Conservation (phyloP, 139 green algal genomes). For the Chlamydomonas sphaeroides region DNA sequence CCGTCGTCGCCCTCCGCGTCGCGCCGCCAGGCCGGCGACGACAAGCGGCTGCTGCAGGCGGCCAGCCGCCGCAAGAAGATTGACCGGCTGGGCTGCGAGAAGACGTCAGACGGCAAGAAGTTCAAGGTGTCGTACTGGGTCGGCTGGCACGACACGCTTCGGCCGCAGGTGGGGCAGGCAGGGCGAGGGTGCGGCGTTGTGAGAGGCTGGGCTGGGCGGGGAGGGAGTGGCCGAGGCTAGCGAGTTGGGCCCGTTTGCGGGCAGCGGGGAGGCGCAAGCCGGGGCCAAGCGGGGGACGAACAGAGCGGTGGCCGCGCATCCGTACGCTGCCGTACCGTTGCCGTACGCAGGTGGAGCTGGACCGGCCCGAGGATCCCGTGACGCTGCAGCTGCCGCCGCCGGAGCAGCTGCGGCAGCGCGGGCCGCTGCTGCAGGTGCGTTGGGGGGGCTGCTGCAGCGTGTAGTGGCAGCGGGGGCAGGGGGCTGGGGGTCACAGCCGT, state of each 20-base stretch:
- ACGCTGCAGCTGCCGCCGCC: constrained; percentile 48
- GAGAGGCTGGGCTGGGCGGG: too few species aligned
- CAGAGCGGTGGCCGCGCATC: too few species aligned
- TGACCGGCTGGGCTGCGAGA: constrained; percentile 66
- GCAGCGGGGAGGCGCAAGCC: too few species aligned
- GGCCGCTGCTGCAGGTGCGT: constrained; percentile 69
- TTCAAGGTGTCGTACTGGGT: constrained; percentile 52
- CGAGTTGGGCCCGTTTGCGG: too few species aligned
- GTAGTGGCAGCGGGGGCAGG: too few species aligned
- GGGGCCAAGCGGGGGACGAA: too few species aligned
- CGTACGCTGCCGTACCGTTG: too few species aligned
- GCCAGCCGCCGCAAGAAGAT: constrained; percentile 69
- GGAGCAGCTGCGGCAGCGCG: constrained; percentile 48
- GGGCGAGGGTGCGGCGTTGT: too few species aligned
- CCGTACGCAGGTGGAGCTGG: constrained; percentile 36
- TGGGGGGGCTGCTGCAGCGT: too few species aligned
- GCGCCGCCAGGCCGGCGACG: constrained; percentile 57
- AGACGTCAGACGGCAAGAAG: constrained; percentile 55
- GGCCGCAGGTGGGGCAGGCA: constrained; percentile 50
- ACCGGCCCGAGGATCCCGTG: constrained; percentile 54
- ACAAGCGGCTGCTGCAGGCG: constrained; percentile 73
- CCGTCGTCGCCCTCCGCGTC: background rate
- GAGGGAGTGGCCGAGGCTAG: too few species aligned
- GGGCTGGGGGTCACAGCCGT: too few species aligned
- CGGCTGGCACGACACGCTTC: background rate